Evolutionary conservation across 169 alveolate species (phyloP).

Genomic region (Perkinsus olseni): DNA sequence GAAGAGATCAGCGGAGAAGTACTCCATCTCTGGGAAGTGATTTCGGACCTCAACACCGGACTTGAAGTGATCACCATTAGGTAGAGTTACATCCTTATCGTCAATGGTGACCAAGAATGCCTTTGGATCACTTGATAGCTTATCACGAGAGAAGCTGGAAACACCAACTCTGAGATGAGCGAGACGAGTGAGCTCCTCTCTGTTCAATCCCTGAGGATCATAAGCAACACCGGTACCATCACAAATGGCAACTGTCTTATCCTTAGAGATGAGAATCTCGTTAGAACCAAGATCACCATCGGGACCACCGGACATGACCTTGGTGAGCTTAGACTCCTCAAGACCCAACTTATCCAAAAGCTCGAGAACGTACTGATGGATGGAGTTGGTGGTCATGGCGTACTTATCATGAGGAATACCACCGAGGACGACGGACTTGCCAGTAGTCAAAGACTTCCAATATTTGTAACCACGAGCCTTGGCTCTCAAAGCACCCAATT

Average conservation of each 20-base stretch:
- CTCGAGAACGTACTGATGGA: conserved; percentile 5
- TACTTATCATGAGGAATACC: conserved; percentile 76
- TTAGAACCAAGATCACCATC: conserved; percentile 79
- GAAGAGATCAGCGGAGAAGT: conserved; percentile 55
- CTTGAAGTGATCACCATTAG: too few species aligned
- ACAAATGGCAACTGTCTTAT: conserved; percentile 55
- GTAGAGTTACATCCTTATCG: background rate
- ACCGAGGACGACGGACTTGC: conserved; percentile 62
- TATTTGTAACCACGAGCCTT: conserved; percentile 19
- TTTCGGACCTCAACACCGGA: conserved; percentile 2
- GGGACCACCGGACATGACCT: conserved; percentile 73
- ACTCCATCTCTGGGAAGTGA: conserved; percentile 44
- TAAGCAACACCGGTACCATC: conserved; percentile 73
- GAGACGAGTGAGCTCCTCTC: conserved; percentile 51
- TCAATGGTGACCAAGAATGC: conserved; percentile 12
- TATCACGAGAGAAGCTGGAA: too few species aligned
- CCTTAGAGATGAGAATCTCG: conserved; percentile 58
- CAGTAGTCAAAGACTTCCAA: conserved; percentile 73
- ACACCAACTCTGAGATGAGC: conserved; percentile 23
- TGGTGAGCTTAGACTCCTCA: conserved; percentile 53
- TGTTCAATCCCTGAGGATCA: conserved; percentile 65
- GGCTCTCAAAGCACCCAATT: conserved; percentile 22
- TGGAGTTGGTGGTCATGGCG: conserved; percentile 68
- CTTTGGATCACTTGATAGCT: background rate
- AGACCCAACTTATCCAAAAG: conserved; percentile 43